Conservation (phyloP, 768 basidiomycete species). For the Strobilomyces dryophilus region DNA sequence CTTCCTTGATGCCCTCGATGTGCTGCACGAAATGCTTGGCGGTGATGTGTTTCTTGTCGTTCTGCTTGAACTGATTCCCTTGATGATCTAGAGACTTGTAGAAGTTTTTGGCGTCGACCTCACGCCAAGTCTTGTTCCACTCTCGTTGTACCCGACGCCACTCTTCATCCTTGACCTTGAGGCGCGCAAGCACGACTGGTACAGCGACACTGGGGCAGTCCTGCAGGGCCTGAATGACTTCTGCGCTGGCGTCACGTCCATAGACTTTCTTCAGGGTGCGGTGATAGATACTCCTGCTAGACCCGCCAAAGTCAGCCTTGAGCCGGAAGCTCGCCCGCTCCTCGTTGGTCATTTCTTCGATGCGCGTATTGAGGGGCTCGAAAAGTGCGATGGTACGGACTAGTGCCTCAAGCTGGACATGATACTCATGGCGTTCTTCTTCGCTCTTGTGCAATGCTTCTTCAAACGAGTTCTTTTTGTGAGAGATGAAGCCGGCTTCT, state of each 20-base stretch:
- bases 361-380: slow-evolving; percentile 79
- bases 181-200: slow-evolving; percentile 82
- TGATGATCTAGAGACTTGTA: slow-evolving; percentile 98
- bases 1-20: slow-evolving; percentile 64
- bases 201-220: slow-evolving; percentile 88
- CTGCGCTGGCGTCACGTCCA: slow-evolving; percentile 68
- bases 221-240: slow-evolving; percentile 83
- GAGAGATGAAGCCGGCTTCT: slow-evolving; percentile 88
- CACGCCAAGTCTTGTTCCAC: slow-evolving; percentile 96
- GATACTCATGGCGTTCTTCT: slow-evolving; percentile 97
- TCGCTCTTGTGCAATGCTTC: slow-evolving; percentile 95
- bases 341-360: slow-evolving; percentile 85
- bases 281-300: slow-evolving; percentile 84
- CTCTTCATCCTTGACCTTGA: slow-evolving; percentile 95
- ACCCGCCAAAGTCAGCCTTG: slow-evolving; percentile 84
- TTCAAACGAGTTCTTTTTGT: slow-evolving; percentile 96
- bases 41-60: slow-evolving; percentile 92
- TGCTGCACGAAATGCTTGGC: slow-evolving; percentile 79
- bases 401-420: slow-evolving; percentile 91
- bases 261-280: slow-evolving; percentile 94
- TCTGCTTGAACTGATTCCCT: slow-evolving; percentile 89
- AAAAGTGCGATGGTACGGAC: slow-evolving; percentile 86
- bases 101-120: slow-evolving; percentile 95
- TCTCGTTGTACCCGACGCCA: slow-evolving; percentile 94
- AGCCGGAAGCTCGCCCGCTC: slow-evolving; percentile 80